A percentile compares a stretch with the other conserved stretches of the same genome.
Evolutionary conservation across 495 filamentous ascomycete species (phyloP).

Genomic region (Trichoderma asperelloides): DNA sequence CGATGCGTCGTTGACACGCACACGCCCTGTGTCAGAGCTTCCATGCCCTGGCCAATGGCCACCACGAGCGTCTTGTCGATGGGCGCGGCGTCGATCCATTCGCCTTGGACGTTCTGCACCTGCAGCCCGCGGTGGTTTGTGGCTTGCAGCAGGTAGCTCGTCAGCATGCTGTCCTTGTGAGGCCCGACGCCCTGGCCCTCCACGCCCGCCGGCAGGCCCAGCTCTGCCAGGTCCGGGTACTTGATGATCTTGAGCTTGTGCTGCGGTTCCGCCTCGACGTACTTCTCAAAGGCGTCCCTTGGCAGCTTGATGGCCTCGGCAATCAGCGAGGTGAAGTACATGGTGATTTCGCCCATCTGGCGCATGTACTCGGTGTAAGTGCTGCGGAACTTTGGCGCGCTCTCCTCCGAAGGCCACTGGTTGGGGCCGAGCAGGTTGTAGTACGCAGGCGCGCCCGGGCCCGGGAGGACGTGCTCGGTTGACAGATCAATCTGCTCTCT

Average conservation of each 20-base stretch:
- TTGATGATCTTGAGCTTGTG: conserved; percentile 92
- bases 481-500: conserved; percentile 90
- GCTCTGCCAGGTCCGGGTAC: conserved; percentile 56
- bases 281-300: conserved; percentile 62
- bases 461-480: conserved; percentile 61
- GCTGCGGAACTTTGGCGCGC: conserved; percentile 63
- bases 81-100: conserved; percentile 73
- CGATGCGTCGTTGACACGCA: conserved; percentile 82
- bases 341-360: conserved; percentile 59
- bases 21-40: conserved; percentile 82
- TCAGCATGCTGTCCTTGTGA: conserved; percentile 89
- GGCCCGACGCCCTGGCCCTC: conserved; percentile 73
- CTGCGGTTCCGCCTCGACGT: conserved; percentile 65
- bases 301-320: conserved; percentile 79
- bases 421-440: conserved; percentile 77
- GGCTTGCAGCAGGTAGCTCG: conserved; percentile 79
- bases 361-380: conserved; percentile 67
- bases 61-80: conserved; percentile 63
- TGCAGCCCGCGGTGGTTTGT: conserved; percentile 74
- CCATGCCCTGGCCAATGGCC: conserved; percentile 86
- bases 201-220: conserved; percentile 37
- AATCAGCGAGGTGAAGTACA: conserved; percentile 73
- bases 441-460: conserved; percentile 57
- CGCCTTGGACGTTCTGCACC: conserved; percentile 70
- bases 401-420: conserved; percentile 70